Conservation (phyloP, 345 rosid genomes). For the Dipteronia sinensis region DNA sequence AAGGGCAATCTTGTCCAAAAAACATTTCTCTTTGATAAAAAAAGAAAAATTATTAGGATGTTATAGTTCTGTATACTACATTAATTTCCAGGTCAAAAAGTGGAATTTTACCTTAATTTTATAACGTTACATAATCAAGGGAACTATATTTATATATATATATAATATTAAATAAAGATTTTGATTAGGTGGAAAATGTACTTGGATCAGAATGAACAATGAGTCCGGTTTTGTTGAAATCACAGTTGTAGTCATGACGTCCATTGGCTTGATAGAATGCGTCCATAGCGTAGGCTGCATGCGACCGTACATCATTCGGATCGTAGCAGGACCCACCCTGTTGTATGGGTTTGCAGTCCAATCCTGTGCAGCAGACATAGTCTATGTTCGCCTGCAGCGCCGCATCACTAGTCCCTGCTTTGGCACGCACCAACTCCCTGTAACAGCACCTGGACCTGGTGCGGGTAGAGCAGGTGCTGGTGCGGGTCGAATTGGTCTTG, state of each 20-base stretch:
- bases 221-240: slow-evolving; percentile 53
- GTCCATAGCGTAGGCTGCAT: slow-evolving; percentile 71
- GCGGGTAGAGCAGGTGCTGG: slow-evolving; percentile 12
- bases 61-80: no score
- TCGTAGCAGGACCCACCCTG: slow-evolving; percentile 55
- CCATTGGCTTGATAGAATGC: slow-evolving; percentile 61
- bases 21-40: no score
- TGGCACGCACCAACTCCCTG: slow-evolving; percentile 59
- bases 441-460: slow-evolving; percentile 25
- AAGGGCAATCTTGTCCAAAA: no score
- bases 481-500: slow-evolving; percentile 28
- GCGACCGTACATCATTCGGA: slow-evolving; percentile 57
- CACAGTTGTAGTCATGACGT: slow-evolving; percentile 47
- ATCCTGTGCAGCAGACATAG: slow-evolving; percentile 54
- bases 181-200: slow-evolving; percentile 12
- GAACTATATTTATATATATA: no score
- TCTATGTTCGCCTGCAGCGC: slow-evolving; percentile 68
- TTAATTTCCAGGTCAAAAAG: no score
- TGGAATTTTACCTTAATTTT: no score
- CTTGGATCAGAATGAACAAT: slow-evolving; percentile 59
- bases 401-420: slow-evolving; percentile 40
- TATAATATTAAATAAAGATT: no score
- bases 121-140: no score
- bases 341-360: slow-evolving; percentile 59
- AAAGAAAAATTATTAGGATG: no score